Percentiles rank a stretch among this genome's conserved stretches.
Conservation (phyloP, 108 stramenopile species). For the Epipyxis sp. region DNA sequence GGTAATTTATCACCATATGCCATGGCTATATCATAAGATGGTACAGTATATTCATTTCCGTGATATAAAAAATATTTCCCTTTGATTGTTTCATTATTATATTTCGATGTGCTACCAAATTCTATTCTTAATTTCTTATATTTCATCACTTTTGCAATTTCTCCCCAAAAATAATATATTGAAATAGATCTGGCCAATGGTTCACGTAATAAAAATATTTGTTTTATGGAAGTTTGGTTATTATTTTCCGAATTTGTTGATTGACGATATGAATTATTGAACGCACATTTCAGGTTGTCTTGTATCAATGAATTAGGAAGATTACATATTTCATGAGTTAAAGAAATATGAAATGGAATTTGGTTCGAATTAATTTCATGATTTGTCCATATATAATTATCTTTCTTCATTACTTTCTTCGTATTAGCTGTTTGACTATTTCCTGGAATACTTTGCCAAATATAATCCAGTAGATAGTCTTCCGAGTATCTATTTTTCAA, state of each 20-base stretch:
- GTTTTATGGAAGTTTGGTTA: not conserved
- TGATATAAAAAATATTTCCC: not conserved
- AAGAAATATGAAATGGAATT: not conserved
- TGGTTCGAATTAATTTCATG: not conserved
- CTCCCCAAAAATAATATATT: constrained; percentile 19
- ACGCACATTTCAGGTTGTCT: not conserved
- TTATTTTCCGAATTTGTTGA: not conserved
- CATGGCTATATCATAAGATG: not conserved
- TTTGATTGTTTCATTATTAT: not conserved
- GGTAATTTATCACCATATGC: not conserved
- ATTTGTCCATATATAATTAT: too few species aligned
- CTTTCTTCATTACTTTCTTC: too few species aligned
- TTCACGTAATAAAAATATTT: not conserved
- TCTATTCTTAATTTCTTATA: too few species aligned
- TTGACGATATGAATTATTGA: not conserved
- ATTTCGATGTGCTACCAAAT: not conserved
- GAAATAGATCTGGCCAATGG: constrained; percentile 5
- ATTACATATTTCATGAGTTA: not conserved
- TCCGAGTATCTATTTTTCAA: too few species aligned
- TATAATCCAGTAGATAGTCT: too few species aligned
- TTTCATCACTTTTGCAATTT: not conserved
- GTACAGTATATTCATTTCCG: not conserved
- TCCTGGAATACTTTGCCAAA: too few species aligned
- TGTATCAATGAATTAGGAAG: not conserved
- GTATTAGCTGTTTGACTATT: too few species aligned